Percentiles rank a stretch among this genome's conserved stretches.
Conservation (phyloP, 1,139 yeast species). For the Geotrichum citri-aurantii region DNA sequence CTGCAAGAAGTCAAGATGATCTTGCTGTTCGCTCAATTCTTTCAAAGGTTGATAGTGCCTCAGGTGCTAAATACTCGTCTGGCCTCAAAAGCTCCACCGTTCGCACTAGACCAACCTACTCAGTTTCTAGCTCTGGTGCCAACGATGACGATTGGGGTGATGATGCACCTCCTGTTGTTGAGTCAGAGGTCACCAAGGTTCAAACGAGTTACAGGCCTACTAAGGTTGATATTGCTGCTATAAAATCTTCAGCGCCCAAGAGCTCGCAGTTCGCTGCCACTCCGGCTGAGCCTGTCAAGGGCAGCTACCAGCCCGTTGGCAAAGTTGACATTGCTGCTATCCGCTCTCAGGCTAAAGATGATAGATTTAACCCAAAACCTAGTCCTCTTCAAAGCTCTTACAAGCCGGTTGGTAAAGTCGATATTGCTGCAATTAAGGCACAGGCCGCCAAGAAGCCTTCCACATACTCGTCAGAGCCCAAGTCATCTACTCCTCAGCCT, state of each 20-base stretch:
- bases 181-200: conserved; percentile 45
- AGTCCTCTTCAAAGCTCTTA: conserved; percentile 36
- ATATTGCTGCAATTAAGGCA: conserved; percentile 44
- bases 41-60: conserved; percentile 76
- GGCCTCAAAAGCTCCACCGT: conserved; percentile 29
- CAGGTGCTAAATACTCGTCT: conserved; percentile 90
- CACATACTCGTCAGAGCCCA: conserved; percentile 5
- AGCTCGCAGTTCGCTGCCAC: conserved; percentile 25
- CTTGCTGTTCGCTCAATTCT: conserved; percentile 72
- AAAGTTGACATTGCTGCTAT: conserved; percentile 48
- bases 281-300: conserved; percentile 37
- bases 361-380: conserved; percentile 31
- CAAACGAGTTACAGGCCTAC: conserved; percentile 71
- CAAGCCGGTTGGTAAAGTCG: conserved; percentile 57
- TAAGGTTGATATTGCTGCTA: conserved; percentile 43
- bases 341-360: conserved; percentile 37
- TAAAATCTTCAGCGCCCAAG: conserved; percentile 34
- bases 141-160: conserved; percentile 53
- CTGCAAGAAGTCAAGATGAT: conserved; percentile 93
- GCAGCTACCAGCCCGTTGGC: conserved; percentile 53
- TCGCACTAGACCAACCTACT: conserved; percentile 36
- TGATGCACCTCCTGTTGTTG: conserved; percentile 40
- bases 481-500: conserved; percentile 6
- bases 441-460: conserved; percentile 32
- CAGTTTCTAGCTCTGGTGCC: conserved; percentile 34